Conservation (phyloP, 164 flowering plant species). For the Chimonanthus praecox region DNA sequence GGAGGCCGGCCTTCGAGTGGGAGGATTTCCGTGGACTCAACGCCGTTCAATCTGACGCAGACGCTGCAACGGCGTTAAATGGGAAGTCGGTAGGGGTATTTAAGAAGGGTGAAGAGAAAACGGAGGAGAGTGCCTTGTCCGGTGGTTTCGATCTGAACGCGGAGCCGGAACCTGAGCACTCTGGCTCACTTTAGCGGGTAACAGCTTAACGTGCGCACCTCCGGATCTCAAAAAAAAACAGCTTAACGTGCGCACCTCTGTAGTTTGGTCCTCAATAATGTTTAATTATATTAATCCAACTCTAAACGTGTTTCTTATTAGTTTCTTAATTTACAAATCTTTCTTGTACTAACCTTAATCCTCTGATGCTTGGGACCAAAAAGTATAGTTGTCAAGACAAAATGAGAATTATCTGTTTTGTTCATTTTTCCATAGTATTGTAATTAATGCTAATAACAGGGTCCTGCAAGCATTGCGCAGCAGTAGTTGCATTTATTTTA, state of each 20-base stretch:
- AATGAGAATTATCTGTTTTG: too few species aligned
- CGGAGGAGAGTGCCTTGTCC: not conserved
- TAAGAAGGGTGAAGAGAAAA: not conserved
- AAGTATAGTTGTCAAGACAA: too few species aligned
- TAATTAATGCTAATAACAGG: too few species aligned
- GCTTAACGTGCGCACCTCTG: not conserved
- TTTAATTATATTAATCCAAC: too few species aligned
- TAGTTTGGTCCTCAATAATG: too few species aligned
- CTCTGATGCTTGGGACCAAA: too few species aligned
- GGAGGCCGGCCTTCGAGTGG: conserved; percentile 22
- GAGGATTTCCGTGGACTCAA: conserved; percentile 12
- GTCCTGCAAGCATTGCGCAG: too few species aligned
- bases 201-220: conserved; percentile 2
- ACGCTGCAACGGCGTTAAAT: not conserved
- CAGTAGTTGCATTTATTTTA: too few species aligned
- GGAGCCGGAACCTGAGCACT: conserved; percentile 15
- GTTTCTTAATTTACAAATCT: too few species aligned
- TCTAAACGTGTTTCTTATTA: too few species aligned
- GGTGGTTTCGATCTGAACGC: conserved; percentile 26
- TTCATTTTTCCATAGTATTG: too few species aligned
- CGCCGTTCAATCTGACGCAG: not conserved
- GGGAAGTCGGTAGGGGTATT: not conserved
- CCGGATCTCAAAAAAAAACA: not conserved
- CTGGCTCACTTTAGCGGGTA: not conserved
- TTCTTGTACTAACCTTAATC: too few species aligned